Percentiles rank a stretch among this genome's conserved stretches.
Evolutionary conservation across 148 eudicot species (phyloP).

Genomic region (Suaeda aralocaspica): DNA sequence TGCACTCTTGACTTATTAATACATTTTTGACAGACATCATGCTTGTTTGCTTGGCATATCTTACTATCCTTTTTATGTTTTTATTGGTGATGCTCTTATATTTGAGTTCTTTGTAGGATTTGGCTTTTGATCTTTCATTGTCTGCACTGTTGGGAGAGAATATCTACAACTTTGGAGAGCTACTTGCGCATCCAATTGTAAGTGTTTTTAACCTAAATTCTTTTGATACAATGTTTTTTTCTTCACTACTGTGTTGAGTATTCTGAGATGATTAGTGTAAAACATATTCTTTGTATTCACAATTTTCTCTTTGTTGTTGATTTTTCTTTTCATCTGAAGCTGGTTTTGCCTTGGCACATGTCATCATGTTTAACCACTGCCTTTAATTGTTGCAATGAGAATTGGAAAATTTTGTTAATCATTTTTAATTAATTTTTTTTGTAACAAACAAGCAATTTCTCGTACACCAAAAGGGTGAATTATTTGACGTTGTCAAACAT

Average conservation of each 20-base stretch:
- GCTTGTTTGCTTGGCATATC: no score
- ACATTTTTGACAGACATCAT: not conserved
- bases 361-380: not conserved
- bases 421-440: not conserved
- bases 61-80: no score
- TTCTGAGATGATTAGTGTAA: not conserved
- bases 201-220: slow-evolving; percentile 22
- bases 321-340: not conserved
- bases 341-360: not conserved
- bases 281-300: not conserved
- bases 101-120: slow-evolving; percentile 58
- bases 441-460: not conserved
- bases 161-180: slow-evolving; percentile 96
- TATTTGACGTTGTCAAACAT: no score
- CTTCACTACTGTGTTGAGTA: not conserved
- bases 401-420: not conserved
- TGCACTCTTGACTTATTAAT: not conserved
- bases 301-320: not conserved
- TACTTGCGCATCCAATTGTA: slow-evolving; percentile 97
- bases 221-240: not conserved
- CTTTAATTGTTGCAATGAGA: not conserved
- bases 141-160: slow-evolving; percentile 89
- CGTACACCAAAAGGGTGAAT: not conserved
- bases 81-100: no score
- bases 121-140: slow-evolving; percentile 91